Base-by-base conservation (phyloP, 345 rosid species). In the Eutrema heterophyllum region DNA sequence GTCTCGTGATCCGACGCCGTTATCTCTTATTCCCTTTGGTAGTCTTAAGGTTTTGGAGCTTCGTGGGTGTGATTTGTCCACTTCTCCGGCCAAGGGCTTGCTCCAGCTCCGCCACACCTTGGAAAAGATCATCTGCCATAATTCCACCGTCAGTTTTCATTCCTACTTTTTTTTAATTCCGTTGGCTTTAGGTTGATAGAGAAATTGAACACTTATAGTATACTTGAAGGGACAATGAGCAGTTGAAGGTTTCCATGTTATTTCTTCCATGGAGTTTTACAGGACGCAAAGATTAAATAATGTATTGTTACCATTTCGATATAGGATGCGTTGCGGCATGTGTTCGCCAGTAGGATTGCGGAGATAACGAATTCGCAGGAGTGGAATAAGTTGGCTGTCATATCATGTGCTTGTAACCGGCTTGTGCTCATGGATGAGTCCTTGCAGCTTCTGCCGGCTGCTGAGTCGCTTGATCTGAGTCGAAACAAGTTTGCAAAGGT, bases 401-500 rank as follows among this genome's bases (percentile, higher is more conserved):
- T 94, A 54, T 94, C 98, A 0, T 91, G 96, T 78, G 84, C 97
- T 0, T 86, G 90, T 76, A 94, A 94, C 73, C 82, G 88, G 33
- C 78, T 94, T 88, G 80, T 94, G 79, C 71, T 94, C 78, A 94
- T 94, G 98, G 98, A 94, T 57, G 98, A 91, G 77, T 91, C 97
- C 15, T 81, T 94, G 87, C 97, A 89, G 67, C 98, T 94, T 76
- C 98, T 94, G 59, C 97, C 98, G 63, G 90, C 84, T 38, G 95
- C 92, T 57, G 96, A 88, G 86, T 89, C 90, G 26, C 97, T 91
- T 64, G 98, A 94, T 84, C 84, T 94, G 74, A 94, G 98, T 80
- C 83, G 97, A 53, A 94, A 94, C 84, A 89, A 83, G 87, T 89
- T 94, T 72, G 81, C 89, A 0, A 94, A 88, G 84, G 84, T 91